Conservation (phyloP, 345 rosid genomes). For the Clausena lansium region DNA sequence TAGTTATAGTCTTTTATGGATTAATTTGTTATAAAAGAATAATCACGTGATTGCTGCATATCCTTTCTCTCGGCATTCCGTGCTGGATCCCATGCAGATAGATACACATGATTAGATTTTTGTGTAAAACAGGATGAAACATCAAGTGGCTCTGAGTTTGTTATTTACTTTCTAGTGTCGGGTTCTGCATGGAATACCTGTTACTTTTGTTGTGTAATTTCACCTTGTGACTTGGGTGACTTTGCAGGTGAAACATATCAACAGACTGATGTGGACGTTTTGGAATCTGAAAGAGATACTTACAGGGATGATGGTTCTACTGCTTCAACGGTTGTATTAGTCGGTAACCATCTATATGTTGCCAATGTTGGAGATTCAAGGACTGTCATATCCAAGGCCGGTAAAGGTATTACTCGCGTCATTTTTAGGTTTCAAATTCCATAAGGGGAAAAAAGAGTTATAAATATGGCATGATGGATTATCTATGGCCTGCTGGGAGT, state of each 20-base stretch:
- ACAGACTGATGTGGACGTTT: slow-evolving; percentile 82
- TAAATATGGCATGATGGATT: background rate
- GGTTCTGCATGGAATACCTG: slow-evolving; percentile 4
- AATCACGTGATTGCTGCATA: slow-evolving; percentile 15
- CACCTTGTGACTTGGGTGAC: slow-evolving; percentile 10
- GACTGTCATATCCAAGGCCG: slow-evolving; percentile 85
- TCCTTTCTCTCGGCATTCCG: slow-evolving; percentile 11
- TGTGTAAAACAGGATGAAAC: slow-evolving; percentile 1
- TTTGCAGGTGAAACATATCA: slow-evolving; percentile 83
- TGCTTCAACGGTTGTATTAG: slow-evolving; percentile 92
- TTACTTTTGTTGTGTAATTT: slow-evolving; percentile 7
- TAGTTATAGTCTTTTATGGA: background rate
- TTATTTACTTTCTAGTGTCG: slow-evolving; percentile 1
- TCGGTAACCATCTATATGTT: slow-evolving; percentile 88
- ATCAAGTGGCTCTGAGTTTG: slow-evolving; percentile 7
- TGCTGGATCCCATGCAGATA: slow-evolving; percentile 23
- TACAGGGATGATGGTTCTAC: slow-evolving; percentile 98
- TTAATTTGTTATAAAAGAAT: background rate
- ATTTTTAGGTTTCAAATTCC: background rate
- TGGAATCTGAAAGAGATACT: slow-evolving; percentile 74
- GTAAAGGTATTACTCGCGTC: slow-evolving; percentile 55
- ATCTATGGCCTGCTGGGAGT: background rate
- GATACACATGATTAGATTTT: slow-evolving; percentile 13
- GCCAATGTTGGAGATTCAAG: slow-evolving; percentile 99
- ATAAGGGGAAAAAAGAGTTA: background rate